These are phyloP conservation scores for Tetradesmus obliquus DNA, from an alignment of 139 green algal genomes.

Conservation along the genomic window DNA sequence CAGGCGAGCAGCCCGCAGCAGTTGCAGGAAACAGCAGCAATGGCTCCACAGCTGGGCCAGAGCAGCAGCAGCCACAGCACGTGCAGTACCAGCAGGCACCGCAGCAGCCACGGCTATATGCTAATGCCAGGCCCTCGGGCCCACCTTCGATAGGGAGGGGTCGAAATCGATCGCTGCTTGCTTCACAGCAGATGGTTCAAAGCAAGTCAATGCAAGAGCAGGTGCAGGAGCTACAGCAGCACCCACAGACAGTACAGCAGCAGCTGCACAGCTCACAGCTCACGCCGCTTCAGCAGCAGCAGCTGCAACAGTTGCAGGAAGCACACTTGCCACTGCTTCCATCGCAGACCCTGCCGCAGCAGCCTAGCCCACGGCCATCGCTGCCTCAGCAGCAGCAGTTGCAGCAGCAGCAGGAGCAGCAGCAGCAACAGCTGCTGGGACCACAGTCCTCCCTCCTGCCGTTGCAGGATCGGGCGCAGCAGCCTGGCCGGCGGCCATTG, in stretches of 20 bases:
- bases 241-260: neutral
- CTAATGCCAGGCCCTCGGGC: neutral
- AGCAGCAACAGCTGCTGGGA: too few species aligned
- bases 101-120: neutral
- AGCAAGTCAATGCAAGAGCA: neutral
- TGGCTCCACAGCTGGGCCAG: neutral
- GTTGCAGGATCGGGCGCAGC: too few species aligned
- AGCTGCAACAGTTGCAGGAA: neutral
- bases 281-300: neutral
- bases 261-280: neutral
- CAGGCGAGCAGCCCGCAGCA: neutral
- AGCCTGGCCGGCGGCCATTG: too few species aligned
- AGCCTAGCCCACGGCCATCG: neutral
- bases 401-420: neutral
- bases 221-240: neutral
- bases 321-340: neutral
- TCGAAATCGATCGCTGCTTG: neutral
- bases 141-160: neutral
- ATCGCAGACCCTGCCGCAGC: neutral
- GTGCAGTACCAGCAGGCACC: neutral
- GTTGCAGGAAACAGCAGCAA: neutral
- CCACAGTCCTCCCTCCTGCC: too few species aligned
- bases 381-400: neutral
- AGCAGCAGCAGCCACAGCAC: constrained; percentile 13
- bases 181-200: neutral